These are phyloP conservation scores for Penicillium lividum DNA, from an alignment of 495 filamentous ascomycete genomes.

Conservation along the genomic window DNA sequence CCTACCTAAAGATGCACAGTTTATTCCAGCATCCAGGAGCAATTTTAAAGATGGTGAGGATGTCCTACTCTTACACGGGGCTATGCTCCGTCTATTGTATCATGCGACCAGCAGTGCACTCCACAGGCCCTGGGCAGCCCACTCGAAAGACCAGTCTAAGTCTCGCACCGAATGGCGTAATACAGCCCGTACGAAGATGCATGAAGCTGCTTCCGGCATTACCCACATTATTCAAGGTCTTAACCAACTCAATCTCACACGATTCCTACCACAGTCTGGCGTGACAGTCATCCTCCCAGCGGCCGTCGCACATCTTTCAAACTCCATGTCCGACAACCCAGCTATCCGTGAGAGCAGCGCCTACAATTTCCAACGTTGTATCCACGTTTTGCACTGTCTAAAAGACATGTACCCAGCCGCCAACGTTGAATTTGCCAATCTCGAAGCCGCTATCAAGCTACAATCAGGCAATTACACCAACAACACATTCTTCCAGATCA, in stretches of 20 bases:
- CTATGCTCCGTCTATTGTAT: slow-evolving; percentile 82
- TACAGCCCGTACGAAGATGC: slow-evolving; percentile 68
- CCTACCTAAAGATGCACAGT: slow-evolving; percentile 60
- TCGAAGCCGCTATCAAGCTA: slow-evolving; percentile 74
- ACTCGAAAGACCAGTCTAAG: slow-evolving; percentile 48
- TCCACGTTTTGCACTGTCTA: slow-evolving; percentile 72
- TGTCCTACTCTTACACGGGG: slow-evolving; percentile 68
- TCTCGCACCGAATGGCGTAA: slow-evolving; percentile 37
- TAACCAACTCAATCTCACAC: slow-evolving; percentile 65
- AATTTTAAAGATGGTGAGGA: slow-evolving; percentile 47
- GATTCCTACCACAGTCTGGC: slow-evolving; percentile 78
- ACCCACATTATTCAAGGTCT: slow-evolving; percentile 73
- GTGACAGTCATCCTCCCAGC: slow-evolving; percentile 85
- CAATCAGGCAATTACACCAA: slow-evolving; percentile 32
- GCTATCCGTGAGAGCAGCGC: slow-evolving; percentile 64
- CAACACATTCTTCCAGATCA: slow-evolving; percentile 37
- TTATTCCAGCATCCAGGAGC: slow-evolving; percentile 35
- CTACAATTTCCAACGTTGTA: slow-evolving; percentile 74
- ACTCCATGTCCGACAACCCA: slow-evolving; percentile 73
- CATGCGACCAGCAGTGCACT: slow-evolving; percentile 82
- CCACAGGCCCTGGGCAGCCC: slow-evolving; percentile 74
- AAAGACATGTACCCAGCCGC: slow-evolving; percentile 82
- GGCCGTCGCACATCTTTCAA: slow-evolving; percentile 82
- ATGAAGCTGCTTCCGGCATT: slow-evolving; percentile 73
- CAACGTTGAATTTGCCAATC: slow-evolving; percentile 75